Evolutionary conservation across 768 basidiomycete species (phyloP), one percentile per base, ranked within the genome.

Genomic region (Mycena crocata): DNA sequence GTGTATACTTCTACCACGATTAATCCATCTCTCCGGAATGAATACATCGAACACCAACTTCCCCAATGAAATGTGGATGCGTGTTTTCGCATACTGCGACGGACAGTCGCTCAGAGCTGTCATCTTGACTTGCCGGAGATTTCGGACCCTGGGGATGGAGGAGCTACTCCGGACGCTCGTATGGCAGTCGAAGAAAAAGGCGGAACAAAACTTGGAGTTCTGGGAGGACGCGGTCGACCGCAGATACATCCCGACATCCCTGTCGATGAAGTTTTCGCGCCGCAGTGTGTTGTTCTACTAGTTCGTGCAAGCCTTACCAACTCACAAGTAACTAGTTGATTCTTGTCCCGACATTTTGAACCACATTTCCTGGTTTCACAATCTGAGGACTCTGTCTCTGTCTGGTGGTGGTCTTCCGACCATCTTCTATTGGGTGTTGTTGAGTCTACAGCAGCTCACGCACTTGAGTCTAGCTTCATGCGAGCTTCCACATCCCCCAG

Each of bases 1-100:
- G n/a, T n/a, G n/a, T n/a, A n/a, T n/a, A n/a, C n/a, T n/a, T n/a
- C n/a, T n/a, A n/a, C n/a, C n/a, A n/a, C n/a, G n/a, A n/a, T n/a
- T n/a, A n/a, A n/a, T n/a, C n/a, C n/a, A n/a, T n/a, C 49, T 51
- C 49, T 10, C 51, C 34, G n/a, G 7, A 2, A 52, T 52, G 51
- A 14, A 10, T 26, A 3, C 51, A 9, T 14, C 26, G 14, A 14
- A 19, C 26, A 5, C 46, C 9, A 28, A 30, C 34, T 39, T 55
- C 35, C 62, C 62, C 13, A 56, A 55, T 28, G 62, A 63, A 40
- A 17, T 56, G 4, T 56, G 42, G 51, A 24, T 63, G 30, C 44
- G 24, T 17, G 14, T 63, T 10, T 63, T 63, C 37, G 37, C 52
- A 12, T 26, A 52, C 26, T 44, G 15, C 21, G 62, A 56, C 5